phyloP scores from a whole-genome alignment of 1,284 basidiomycete species.

The Pseudozyma tsukubaensis region DNA sequence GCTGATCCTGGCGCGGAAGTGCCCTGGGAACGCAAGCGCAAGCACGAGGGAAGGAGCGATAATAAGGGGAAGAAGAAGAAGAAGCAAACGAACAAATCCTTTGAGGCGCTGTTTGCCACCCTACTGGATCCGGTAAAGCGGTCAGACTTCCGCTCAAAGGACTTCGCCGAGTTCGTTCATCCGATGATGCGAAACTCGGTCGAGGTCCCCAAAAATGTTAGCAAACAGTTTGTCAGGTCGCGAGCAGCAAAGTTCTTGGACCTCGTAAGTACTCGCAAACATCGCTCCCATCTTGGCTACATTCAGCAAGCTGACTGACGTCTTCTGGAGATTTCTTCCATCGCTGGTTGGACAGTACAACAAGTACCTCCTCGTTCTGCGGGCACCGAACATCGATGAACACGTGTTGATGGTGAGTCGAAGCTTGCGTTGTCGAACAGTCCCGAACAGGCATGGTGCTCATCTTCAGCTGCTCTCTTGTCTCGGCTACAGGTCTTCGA shows the following conservation, averaged over 20 bases:
- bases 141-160: conserved; percentile 11
- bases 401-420: neutral
- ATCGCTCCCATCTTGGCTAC: neutral
- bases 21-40: no score
- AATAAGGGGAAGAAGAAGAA: no score
- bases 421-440: no score
- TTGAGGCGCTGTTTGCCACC: neutral
- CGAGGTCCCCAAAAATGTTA: conserved; percentile 1
- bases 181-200: neutral
- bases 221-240: conserved; percentile 13
- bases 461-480: neutral
- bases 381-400: neutral
- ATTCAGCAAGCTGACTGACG: neutral
- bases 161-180: conserved; percentile 21
- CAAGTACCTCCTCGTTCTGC: neutral
- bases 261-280: conserved; percentile 13
- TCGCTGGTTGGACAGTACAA: neutral
- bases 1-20: no score
- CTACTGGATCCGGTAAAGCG: conserved; percentile 11
- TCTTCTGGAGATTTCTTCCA: no score
- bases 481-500: conserved; percentile 14
- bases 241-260: conserved; percentile 12
- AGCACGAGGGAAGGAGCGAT: no score
- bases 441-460: neutral
- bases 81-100: neutral